phyloP scores from a whole-genome alignment of 176 grass and related monocot genomes.

The Bolboschoenus planiculmis region DNA sequence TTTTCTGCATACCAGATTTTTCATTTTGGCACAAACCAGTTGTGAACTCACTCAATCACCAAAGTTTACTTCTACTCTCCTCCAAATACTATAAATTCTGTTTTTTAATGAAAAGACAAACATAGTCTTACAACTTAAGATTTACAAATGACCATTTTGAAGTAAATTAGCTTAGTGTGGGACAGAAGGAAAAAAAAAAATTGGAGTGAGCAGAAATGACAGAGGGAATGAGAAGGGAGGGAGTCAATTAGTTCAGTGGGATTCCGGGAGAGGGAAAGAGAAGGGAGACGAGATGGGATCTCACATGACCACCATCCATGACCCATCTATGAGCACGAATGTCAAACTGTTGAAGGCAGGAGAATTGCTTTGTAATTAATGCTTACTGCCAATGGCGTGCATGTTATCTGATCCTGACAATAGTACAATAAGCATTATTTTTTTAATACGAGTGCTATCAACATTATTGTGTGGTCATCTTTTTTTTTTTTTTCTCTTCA shows the following conservation, averaged over 20 bases:
- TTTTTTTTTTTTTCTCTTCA: background rate
- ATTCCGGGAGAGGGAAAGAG: background rate
- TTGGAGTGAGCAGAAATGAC: background rate
- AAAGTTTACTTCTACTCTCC: background rate
- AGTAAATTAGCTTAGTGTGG: background rate
- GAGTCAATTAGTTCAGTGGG: background rate
- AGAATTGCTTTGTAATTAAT: background rate
- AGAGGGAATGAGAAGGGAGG: background rate
- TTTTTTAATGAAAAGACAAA: background rate
- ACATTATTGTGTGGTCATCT: background rate
- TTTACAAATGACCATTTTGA: background rate
- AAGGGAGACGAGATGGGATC: background rate
- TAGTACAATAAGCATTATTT: background rate
- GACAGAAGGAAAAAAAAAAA: background rate
- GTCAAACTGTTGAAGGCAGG: background rate
- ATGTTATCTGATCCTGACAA: background rate
- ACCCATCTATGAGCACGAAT: background rate
- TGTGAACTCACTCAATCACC: background rate
- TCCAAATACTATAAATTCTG: background rate
- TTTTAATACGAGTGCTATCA: too few species aligned
- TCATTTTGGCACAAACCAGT: background rate
- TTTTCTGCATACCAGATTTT: background rate
- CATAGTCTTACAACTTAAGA: background rate
- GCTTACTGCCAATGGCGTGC: background rate
- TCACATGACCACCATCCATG: background rate